Evolutionary conservation across 352 stramenopile species (phyloP), one percentile per base, ranked within the genome.

Genomic region (Globisporangium cylindrosporum): DNA sequence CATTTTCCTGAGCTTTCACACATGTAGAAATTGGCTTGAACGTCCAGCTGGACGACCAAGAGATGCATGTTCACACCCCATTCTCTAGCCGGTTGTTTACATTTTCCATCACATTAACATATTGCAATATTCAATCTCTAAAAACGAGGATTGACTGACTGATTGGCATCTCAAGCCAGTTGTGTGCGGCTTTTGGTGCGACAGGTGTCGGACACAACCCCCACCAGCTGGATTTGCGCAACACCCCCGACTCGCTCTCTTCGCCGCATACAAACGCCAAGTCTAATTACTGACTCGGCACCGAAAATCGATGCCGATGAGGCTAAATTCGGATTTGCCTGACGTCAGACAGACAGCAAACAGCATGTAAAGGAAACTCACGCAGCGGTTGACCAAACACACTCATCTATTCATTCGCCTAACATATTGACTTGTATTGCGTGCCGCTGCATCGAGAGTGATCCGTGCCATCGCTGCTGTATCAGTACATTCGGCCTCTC

Each of bases 211-310:
- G 56, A 62, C 56, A 62, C 32, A 62, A 29, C 29, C 25, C 0
- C 29, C 29, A 36, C 32, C 56, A 62, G 9, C 56, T 62, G 56
- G 20, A 12, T 62, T 62, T 38, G 56, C 56, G 56, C 56, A 62
- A 62, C 56, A 20, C 22, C 18, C 18, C 54, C 32, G 6, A 3
- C 27, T 46, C 25, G 27, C 55, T 46, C 55, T 25, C 56, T 29
- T 10, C 7, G 3, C 7, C 20, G 8, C n/a, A 32, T 62, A 62
- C 56, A 43, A 62, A 32, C 5, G 3, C 20, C 32, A 49, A 62
- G 32, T 49, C 4, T 12, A 62, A 49, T 36, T 56, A 56, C 49
- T 56, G 49, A 56, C 49, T 56, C 49, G 22, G 54, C 54, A 24
- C 54, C 54, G 25, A 41, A 32, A 41, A n/a, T 32, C 29, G 29